Evolutionary conservation across 805 yeast species (phyloP), one percentile per base, ranked within the genome.

Genomic region (Kodamaea leandrae): DNA sequence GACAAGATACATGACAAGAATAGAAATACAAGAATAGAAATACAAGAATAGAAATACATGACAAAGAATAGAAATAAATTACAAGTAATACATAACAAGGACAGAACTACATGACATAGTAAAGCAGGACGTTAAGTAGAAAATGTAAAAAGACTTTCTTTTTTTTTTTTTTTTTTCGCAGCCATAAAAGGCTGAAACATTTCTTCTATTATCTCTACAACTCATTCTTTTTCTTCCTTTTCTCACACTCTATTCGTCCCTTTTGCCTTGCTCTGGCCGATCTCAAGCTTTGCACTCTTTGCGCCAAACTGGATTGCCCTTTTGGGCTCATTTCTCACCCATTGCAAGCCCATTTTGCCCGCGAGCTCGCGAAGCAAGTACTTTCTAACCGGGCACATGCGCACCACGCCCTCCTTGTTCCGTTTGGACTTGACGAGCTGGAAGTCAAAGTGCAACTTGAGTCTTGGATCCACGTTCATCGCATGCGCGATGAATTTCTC

Each of bases 251-350:
- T 36, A 52, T 83, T 93, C 0, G 90, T 84, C 0, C 98, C 98
- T 52, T 80, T 83, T 29, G 76, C 69, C 50, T 79, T 83, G 3
- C 90, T 83, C 32, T 83, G 77, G 1, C 91, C 91, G 3, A 80
- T 72, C 47, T 85, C 90, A 83, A 93, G 80, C 60, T 91, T 95
- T 1, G 99, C 99, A 56, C 96, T 83, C 48, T 85, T 82, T 0
- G 98, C 86, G 0, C 99, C 99, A 61, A 93, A 93, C 57, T 93
- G 99, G 45, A 93, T 89, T 0, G 99, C 99, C 35, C 99, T 71
- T 57, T 93, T 93, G 1, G 84, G 78, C 55, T 93, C 98, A 16
- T 70, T 66, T 13, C 79, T 64, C 0, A 89, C 93, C 58, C 71
- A 73, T 0, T 48, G 57, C 24, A 87, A 56, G 0, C 73, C 75